phyloP scores from a whole-genome alignment of 176 grass and related monocot species.

The Alloteropsis semialata region DNA sequence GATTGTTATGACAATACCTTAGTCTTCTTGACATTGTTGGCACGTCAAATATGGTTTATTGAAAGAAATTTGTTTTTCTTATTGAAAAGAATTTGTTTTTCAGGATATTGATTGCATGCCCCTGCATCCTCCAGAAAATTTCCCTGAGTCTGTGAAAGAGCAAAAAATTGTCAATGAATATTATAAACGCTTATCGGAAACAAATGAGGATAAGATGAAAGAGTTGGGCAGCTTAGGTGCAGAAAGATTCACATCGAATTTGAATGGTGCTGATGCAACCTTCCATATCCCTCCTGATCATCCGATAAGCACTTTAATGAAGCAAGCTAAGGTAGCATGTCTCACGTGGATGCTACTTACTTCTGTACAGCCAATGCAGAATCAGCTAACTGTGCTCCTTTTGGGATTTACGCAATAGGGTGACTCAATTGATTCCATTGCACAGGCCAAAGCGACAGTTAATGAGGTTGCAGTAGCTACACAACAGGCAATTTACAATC shows the following conservation, averaged over 20 bases:
- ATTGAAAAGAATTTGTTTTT: slow-evolving; percentile 34
- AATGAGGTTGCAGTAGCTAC: slow-evolving; percentile 71
- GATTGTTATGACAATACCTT: neutral
- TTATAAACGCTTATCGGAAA: slow-evolving; percentile 52
- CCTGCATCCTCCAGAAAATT: slow-evolving; percentile 82
- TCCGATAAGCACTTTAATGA: slow-evolving; percentile 66
- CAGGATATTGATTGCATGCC: slow-evolving; percentile 99
- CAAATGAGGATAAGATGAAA: slow-evolving; percentile 57
- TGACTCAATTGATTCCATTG: slow-evolving; percentile 75
- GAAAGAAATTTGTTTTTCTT: slow-evolving; percentile 40
- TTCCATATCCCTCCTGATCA: slow-evolving; percentile 48
- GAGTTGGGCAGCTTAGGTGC: slow-evolving; percentile 49
- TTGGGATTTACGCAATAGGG: slow-evolving; percentile 52
- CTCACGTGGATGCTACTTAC: slow-evolving; percentile 26
- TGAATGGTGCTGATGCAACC: slow-evolving; percentile 40
- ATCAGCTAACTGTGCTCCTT: slow-evolving; percentile 36
- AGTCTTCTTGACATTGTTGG: neutral
- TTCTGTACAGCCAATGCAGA: slow-evolving; percentile 25
- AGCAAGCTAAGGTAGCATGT: slow-evolving; percentile 58
- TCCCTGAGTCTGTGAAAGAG: slow-evolving; percentile 66
- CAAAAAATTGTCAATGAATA: slow-evolving; percentile 55
- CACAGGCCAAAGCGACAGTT: slow-evolving; percentile 74
- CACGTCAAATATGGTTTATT: slow-evolving; percentile 19
- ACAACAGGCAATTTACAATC: slow-evolving; percentile 79
- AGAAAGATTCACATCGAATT: slow-evolving; percentile 44